Evolutionary conservation across 305 asterid genomes (phyloP).

Genomic region (Fraxinus greggii): DNA sequence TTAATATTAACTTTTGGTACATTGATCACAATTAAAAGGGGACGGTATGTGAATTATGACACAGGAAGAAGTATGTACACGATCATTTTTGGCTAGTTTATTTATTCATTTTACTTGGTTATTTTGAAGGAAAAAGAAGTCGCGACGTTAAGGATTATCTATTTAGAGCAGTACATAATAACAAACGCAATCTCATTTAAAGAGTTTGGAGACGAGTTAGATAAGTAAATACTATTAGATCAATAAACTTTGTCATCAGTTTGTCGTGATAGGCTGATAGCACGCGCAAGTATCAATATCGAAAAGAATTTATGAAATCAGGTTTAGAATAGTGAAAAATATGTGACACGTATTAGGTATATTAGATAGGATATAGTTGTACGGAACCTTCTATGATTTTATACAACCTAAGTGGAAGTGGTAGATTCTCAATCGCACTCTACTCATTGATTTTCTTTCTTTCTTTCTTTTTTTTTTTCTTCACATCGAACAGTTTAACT

Average conservation of each 20-base stretch:
- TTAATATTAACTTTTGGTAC: too few relatives aligned
- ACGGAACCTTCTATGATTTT: background rate
- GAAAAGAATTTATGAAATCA: background rate
- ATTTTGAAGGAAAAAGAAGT: background rate
- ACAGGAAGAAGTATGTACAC: background rate
- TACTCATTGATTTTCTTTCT: too few relatives aligned
- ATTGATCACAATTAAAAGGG: background rate
- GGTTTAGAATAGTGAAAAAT: background rate
- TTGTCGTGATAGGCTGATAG: background rate
- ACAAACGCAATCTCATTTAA: background rate
- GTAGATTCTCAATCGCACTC: too few relatives aligned
- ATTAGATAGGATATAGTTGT: background rate
- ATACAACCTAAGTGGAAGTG: too few relatives aligned
- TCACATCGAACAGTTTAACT: too few relatives aligned
- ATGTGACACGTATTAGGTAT: background rate
- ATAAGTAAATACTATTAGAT: background rate
- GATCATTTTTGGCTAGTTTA: too few relatives aligned
- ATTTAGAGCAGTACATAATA: too few relatives aligned
- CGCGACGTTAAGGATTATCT: background rate
- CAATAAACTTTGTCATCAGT: background rate
- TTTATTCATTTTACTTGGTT: background rate
- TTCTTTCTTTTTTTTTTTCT: too few relatives aligned
- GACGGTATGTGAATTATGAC: too few relatives aligned
- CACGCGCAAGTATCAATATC: background rate
- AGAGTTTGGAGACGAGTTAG: background rate